Base-by-base conservation (phyloP, 2,329 filamentous ascomycete genomes). In the Fusarium humuli region DNA sequence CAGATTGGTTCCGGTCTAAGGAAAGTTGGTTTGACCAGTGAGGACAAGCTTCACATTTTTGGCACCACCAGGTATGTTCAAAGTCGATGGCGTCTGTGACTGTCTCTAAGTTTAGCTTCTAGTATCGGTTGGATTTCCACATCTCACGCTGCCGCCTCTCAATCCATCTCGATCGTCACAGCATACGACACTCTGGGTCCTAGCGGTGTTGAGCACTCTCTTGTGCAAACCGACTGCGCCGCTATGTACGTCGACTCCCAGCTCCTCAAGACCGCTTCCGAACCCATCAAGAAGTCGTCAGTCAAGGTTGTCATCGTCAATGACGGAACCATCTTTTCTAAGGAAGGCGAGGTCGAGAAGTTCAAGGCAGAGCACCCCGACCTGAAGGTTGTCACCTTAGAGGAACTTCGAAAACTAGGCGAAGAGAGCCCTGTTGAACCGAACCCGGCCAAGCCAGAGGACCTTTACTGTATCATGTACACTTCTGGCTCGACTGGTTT, bases 141-240 rank as follows among this genome's bases (percentile, higher is more conserved):
- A 75, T 92, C 94, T 48, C 93, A 97, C 79, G 87, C 82, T 46
- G 84, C 91, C 88, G 83, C 90, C 22, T 94, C 94, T 18, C 95
- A 98, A 81, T 94, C 93, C 46, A 89, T 98, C 79, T 90, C 93
- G 63, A 94, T 98, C 72, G 95, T 98, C 53, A 98, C 95, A 47
- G 94, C 94, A 53, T 98, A 98, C 81, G 94, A 98, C 80, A 97
- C 94, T 30, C 90, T 98, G 46, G 94, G 94, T 57, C 88, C 93
- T 75, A 89, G 91, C 67, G 94, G 94, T 48, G 87, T 98, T 69
- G 90, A 91, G 82, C 94, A 97, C 83, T 97, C 94, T 5, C 87
- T 98, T 70, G 85, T 90, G 23, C 92, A 97, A 82, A 96, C 94
- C 56, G 85, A 90, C 67, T 91, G 93, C 55, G 90, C 90, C 75